Conservation (phyloP, 352 stramenopile species). For the Aphanomyces astaci region DNA sequence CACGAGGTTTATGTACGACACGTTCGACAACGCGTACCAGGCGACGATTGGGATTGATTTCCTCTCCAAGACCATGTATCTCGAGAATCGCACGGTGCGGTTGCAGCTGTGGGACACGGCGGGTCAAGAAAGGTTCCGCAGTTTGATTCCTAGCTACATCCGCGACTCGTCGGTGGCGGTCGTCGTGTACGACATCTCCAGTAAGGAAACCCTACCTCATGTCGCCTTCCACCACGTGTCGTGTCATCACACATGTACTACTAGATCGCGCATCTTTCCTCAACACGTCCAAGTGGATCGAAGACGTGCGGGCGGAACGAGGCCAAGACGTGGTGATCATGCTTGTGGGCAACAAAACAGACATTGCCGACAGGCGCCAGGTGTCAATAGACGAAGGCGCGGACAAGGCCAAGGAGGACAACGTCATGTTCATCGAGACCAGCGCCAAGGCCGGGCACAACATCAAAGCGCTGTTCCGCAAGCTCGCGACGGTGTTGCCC, state of each 20-base stretch:
- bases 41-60: slow-evolving; percentile 99
- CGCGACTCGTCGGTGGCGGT: slow-evolving; percentile 98
- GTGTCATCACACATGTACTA: not conserved
- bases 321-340: slow-evolving; percentile 99
- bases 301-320: slow-evolving; percentile 96
- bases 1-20: slow-evolving; percentile 99
- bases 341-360: slow-evolving; percentile 99
- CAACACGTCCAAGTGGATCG: slow-evolving; percentile 99
- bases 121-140: slow-evolving; percentile 94
- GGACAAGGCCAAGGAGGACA: slow-evolving; percentile 96
- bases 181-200: slow-evolving; percentile 99
- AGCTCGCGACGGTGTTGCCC: slow-evolving; percentile 95
- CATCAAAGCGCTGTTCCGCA: slow-evolving; percentile 99
- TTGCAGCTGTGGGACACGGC: slow-evolving; percentile 99
- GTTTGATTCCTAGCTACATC: slow-evolving; percentile 95
- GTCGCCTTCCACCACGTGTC: too few relatives aligned
- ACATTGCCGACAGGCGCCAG: slow-evolving; percentile 95
- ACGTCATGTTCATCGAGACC: slow-evolving; percentile 99
- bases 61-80: slow-evolving; percentile 98
- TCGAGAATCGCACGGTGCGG: slow-evolving; percentile 96
- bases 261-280: slow-evolving; percentile 95
- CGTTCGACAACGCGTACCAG: slow-evolving; percentile 96
- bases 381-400: slow-evolving; percentile 97
- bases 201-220: slow-evolving; percentile 51
- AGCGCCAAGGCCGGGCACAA: slow-evolving; percentile 97